Evolutionary conservation across 1,139 yeast species (phyloP).

Genomic region (Groenewaldozyma auringiensis): DNA sequence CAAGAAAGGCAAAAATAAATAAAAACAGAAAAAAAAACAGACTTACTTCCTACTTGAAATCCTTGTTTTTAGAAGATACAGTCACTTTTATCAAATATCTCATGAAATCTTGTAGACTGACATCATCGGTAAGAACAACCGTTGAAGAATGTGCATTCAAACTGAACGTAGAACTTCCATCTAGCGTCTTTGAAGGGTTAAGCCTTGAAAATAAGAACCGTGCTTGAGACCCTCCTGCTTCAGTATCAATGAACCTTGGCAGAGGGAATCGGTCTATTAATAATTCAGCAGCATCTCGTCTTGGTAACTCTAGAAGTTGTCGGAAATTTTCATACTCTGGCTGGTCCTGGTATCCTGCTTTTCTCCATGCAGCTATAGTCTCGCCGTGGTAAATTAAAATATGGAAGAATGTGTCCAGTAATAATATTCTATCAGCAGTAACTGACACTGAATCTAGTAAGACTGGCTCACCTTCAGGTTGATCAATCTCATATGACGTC

Average conservation of each 20-base stretch:
- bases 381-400: conserved; percentile 63
- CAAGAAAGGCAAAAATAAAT: too few species aligned
- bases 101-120: conserved; percentile 62
- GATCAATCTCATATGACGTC: conserved; percentile 55
- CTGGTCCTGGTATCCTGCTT: conserved; percentile 56
- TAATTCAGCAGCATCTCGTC: conserved; percentile 58
- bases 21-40: too few species aligned
- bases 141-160: conserved; percentile 33
- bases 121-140: conserved; percentile 60
- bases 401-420: conserved; percentile 70
- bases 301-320: conserved; percentile 56
- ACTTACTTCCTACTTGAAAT: conserved; percentile 10
- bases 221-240: conserved; percentile 73
- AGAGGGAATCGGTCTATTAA: conserved; percentile 63
- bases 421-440: conserved; percentile 50
- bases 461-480: conserved; percentile 52
- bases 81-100: conserved; percentile 35
- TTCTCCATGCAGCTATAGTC: conserved; percentile 62
- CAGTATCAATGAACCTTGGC: conserved; percentile 66
- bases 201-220: conserved; percentile 66
- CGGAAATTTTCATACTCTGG: conserved; percentile 58
- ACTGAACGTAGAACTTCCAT: conserved; percentile 36
- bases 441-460: conserved; percentile 62
- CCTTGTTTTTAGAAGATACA: conserved; percentile 21
- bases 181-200: conserved; percentile 57